Conservation (phyloP, 257 asterid species). For the Nicotiana benthamiana region DNA sequence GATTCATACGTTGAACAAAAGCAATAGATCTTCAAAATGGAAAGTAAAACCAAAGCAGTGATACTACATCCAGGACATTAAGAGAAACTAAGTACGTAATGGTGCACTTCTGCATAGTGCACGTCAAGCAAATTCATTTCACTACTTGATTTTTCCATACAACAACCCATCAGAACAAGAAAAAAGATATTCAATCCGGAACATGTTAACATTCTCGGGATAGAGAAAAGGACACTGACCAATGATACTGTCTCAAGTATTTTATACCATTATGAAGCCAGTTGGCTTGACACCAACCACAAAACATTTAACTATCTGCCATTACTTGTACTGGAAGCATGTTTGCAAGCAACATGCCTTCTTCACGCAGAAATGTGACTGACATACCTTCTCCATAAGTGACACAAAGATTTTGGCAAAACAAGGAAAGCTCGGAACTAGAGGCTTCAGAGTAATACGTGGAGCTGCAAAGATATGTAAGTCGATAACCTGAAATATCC, state of each 20-base stretch:
- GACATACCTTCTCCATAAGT: constrained; percentile 57
- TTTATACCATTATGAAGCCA: not conserved
- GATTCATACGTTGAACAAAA: too few species aligned
- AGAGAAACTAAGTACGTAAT: not conserved
- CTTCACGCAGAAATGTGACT: not conserved
- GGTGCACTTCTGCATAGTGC: not conserved
- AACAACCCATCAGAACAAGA: not conserved
- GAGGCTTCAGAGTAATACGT: constrained; percentile 95
- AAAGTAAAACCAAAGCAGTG: not conserved
- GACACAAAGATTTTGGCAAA: constrained; percentile 67
- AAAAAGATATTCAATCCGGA: not conserved
- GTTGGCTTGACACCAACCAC: not conserved
- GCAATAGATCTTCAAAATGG: not conserved
- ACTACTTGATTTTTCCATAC: not conserved
- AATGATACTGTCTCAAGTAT: not conserved
- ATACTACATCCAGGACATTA: not conserved
- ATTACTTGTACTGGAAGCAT: not conserved
- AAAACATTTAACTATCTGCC: not conserved
- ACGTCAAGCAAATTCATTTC: not conserved
- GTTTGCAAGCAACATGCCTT: not conserved
- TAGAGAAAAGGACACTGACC: not conserved
- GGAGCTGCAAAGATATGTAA: constrained; percentile 90
- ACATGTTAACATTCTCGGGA: not conserved
- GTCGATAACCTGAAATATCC: constrained; percentile 69
- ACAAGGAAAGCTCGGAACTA: constrained; percentile 99